These are phyloP conservation scores for Clohesyomyces aquaticus DNA, from an alignment of 495 filamentous ascomycete genomes.

Conservation along the genomic window DNA sequence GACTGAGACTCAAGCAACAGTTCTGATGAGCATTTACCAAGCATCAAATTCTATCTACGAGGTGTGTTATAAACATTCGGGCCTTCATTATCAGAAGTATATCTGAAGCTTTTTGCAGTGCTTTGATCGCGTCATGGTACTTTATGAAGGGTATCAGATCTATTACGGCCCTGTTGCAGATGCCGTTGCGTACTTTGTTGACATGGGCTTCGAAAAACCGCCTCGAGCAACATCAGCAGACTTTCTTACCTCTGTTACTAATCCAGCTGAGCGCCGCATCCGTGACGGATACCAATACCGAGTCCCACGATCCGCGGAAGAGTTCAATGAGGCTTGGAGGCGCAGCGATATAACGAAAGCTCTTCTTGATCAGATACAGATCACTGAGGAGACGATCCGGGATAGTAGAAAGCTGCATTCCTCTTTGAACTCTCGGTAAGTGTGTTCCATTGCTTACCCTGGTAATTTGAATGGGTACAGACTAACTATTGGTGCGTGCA, in stretches of 20 bases:
- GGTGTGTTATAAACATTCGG: constrained; percentile 30
- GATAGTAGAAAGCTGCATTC: constrained; percentile 1
- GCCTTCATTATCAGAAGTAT: constrained; percentile 8
- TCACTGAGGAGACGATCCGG: neutral
- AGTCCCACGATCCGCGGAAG: constrained; percentile 73
- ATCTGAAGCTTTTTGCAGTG: constrained; percentile 26
- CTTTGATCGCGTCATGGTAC: constrained; percentile 77
- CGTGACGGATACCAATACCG: constrained; percentile 66
- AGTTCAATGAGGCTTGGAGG: constrained; percentile 60
- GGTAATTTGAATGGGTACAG: neutral
- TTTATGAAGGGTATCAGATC: constrained; percentile 84
- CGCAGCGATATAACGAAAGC: constrained; percentile 1
- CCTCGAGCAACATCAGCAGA: constrained; percentile 75
- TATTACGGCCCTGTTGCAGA: constrained; percentile 69
- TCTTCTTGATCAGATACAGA: constrained; percentile 6
- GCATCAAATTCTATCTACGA: constrained; percentile 77
- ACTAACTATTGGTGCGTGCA: neutral
- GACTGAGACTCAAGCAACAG: constrained; percentile 66
- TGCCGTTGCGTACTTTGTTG: constrained; percentile 70
- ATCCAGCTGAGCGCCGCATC: constrained; percentile 66
- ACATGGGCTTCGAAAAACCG: constrained; percentile 77
- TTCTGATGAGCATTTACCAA: constrained; percentile 80
- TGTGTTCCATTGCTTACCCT: constrained; percentile 1
- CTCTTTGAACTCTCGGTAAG: constrained; percentile 1
- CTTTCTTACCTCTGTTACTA: constrained; percentile 80